phyloP scores from a whole-genome alignment of 2,329 filamentous ascomycete species.

The Cladosporium sp. region DNA sequence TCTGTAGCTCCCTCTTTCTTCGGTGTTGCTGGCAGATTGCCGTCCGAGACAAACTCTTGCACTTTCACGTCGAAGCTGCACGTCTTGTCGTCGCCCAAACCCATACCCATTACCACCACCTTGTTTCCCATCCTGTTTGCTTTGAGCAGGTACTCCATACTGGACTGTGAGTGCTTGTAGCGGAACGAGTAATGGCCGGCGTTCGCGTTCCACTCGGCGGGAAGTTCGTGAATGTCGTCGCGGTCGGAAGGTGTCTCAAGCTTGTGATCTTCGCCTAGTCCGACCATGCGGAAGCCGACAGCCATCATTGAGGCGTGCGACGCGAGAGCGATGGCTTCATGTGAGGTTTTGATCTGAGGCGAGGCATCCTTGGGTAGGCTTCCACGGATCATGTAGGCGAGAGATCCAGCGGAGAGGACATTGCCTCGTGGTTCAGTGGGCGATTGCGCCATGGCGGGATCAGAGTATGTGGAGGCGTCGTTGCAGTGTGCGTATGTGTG shows the following conservation, averaged over 20 bases:
- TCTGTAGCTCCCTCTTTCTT: slow-evolving; percentile 24
- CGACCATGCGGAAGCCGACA: slow-evolving; percentile 76
- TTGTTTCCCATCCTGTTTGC: slow-evolving; percentile 79
- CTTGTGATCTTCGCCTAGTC: slow-evolving; percentile 79
- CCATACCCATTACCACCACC: slow-evolving; percentile 79
- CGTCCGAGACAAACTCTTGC: slow-evolving; percentile 71
- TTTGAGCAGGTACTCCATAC: slow-evolving; percentile 80
- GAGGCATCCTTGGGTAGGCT: slow-evolving; percentile 43
- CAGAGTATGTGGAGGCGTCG: neutral
- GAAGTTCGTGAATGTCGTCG: slow-evolving; percentile 62
- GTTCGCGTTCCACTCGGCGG: slow-evolving; percentile 75
- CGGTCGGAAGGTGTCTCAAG: slow-evolving; percentile 44
- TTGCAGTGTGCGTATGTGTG: neutral
- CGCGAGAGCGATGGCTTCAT: slow-evolving; percentile 81
- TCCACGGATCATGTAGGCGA: slow-evolving; percentile 46
- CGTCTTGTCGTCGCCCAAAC: slow-evolving; percentile 77
- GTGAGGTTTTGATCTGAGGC: slow-evolving; percentile 62
- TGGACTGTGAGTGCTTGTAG: slow-evolving; percentile 82
- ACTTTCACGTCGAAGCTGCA: slow-evolving; percentile 72
- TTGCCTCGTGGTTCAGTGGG: slow-evolving; percentile 34
- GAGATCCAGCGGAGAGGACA: slow-evolving; percentile 45
- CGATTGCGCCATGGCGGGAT: slow-evolving; percentile 4
- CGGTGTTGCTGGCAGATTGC: slow-evolving; percentile 55
- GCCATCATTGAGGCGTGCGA: slow-evolving; percentile 79
- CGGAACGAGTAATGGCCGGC: slow-evolving; percentile 74